Conservation (phyloP, 179 eudicot species). For the Corrigiola litoralis region DNA sequence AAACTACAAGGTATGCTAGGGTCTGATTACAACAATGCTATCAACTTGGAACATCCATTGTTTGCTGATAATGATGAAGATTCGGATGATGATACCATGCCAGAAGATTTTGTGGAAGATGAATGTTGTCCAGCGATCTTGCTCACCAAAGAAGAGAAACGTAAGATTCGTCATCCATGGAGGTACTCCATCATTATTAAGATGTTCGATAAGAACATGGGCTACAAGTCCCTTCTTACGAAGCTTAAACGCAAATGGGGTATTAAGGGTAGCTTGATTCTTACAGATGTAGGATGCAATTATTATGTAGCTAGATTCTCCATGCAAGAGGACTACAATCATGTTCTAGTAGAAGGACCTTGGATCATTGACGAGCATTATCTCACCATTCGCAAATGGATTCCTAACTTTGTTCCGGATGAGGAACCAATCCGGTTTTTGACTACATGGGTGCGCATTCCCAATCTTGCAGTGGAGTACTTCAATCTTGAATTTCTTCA, state of each 20-base stretch:
- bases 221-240: neutral
- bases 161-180: neutral
- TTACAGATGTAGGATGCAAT: neutral
- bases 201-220: neutral
- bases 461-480: neutral
- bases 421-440: neutral
- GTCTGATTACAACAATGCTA: too few species aligned
- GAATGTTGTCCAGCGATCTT: neutral
- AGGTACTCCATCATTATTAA: neutral
- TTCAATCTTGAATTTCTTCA: neutral
- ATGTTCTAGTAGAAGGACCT: neutral
- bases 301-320: neutral
- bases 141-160: neutral
- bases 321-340: neutral
- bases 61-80: too few species aligned
- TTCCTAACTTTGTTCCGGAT: neutral
- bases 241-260: neutral
- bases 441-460: neutral
- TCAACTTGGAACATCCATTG: too few species aligned
- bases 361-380: conserved; percentile 2
- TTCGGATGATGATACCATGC: neutral
- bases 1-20: too few species aligned
- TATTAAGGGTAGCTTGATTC: neutral
- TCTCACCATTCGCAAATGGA: neutral
- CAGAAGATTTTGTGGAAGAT: neutral